Base-by-base conservation (phyloP, 805 yeast genomes). In the Myxozyma neotropica region DNA sequence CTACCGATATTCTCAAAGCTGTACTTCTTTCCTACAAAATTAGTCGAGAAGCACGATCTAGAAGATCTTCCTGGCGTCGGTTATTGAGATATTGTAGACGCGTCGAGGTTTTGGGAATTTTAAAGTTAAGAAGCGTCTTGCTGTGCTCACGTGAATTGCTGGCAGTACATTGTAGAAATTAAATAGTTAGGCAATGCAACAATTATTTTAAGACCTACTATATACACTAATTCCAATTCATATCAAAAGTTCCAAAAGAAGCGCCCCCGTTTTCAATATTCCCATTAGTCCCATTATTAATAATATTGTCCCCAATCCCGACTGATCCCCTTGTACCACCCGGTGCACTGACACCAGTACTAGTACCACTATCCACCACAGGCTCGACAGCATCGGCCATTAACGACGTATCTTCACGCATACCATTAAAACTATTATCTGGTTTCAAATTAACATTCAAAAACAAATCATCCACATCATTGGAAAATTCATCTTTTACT, bases 181-280 rank as follows among this genome's bases (percentile, higher is more conserved):
- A 29, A 29, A 29, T 6, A 10, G 10, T 29, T 29, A 29, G 6
- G 10, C 33, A 29, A 29, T 29, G 10, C 10, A 29, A 7, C 6
- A 29, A 7, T 29, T 29, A 29, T 29, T 29, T 29, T 7, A 29
- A 29, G 33, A 29, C 10, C 33, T 7, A 29, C 6, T 29, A 29
- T 19, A 47, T 26, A 47, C 21, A 29, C 47, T 31, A 54, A 47
- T 21, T 47, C 58, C 58, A 54, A 31, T 38, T 38, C 23, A 23
- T 39, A 40, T 54, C 58, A 46, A 54, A 47, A 31, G 44, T 19
- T 42, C 58, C 58, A 54, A 47, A 54, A 47, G 40, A 36, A 39
- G 44, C 48, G 53, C 52, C 58, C 31, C 46, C 48, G 17, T 51
- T 31, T 17, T 29, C 48, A 38, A 4, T n/a, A 31, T 40, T 27